phyloP scores from a whole-genome alignment of 257 asterid species.

The Parsonsia alboflavescens region DNA sequence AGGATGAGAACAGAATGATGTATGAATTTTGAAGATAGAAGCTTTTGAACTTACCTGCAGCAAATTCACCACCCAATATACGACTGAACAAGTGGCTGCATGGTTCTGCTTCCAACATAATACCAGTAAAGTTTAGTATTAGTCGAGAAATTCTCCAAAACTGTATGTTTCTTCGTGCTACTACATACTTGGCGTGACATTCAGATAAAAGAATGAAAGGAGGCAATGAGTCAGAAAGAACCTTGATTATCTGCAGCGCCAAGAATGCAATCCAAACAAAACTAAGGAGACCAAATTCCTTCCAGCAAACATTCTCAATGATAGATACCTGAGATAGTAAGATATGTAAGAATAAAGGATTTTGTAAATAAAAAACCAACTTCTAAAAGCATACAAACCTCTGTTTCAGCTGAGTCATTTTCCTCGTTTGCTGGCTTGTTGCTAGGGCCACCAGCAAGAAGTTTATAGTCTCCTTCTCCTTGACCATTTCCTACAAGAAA shows the following conservation, averaged over 20 bases:
- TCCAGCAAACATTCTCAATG: conserved; percentile 84
- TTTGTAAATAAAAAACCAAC: conserved; percentile 6
- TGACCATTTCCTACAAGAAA: conserved; percentile 36
- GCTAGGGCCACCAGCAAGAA: conserved; percentile 70
- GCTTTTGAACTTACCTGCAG: conserved; percentile 55
- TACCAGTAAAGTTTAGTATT: conserved; percentile 16
- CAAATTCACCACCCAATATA: conserved; percentile 87
- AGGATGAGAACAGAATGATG: background rate
- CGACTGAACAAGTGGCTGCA: conserved; percentile 52
- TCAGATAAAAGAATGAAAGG: background rate
- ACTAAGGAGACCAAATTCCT: conserved; percentile 75
- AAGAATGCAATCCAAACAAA: conserved; percentile 88
- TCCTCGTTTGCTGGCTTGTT: conserved; percentile 25
- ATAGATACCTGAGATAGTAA: conserved; percentile 50
- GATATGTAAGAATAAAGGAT: conserved; percentile 11
- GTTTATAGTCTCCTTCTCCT: conserved; percentile 69
- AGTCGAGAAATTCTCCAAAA: background rate
- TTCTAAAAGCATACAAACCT: conserved; percentile 36
- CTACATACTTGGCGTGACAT: background rate
- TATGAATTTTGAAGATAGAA: background rate
- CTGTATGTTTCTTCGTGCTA: background rate
- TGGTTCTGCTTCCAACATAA: conserved; percentile 49
- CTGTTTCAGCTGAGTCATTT: conserved; percentile 39
- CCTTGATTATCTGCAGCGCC: conserved; percentile 76
- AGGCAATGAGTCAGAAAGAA: conserved; percentile 19